Conservation (phyloP, 1,284 basidiomycete genomes). For the Blastosporella zonata region DNA sequence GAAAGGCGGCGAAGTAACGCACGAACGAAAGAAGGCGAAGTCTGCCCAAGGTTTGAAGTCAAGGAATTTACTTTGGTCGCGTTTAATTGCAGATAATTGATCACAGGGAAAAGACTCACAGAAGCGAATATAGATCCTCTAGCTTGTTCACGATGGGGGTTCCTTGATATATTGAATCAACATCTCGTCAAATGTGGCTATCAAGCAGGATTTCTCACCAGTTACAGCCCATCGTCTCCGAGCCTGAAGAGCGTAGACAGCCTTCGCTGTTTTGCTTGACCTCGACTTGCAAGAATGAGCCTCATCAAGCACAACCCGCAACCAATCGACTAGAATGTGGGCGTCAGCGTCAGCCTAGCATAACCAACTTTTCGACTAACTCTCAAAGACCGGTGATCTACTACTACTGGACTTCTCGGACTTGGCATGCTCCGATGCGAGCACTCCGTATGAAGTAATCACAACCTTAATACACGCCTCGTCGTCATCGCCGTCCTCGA, state of each 20-base stretch:
- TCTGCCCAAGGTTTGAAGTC: constrained; percentile 90
- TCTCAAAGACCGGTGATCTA: constrained; percentile 67
- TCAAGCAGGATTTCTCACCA: constrained; percentile 35
- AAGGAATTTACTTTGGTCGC: constrained; percentile 71
- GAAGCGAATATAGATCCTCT: constrained; percentile 87
- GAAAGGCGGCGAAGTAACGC: constrained; percentile 26
- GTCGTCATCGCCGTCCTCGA: constrained; percentile 50
- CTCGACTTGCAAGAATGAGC: constrained; percentile 96
- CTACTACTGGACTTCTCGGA: constrained; percentile 44
- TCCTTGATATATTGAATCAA: constrained; percentile 38
- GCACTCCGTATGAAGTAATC: constrained; percentile 87
- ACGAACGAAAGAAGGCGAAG: constrained; percentile 85
- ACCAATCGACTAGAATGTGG: constrained; percentile 62
- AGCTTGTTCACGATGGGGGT: constrained; percentile 96
- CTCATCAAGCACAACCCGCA: constrained; percentile 82
- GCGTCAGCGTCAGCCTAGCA: constrained; percentile 10
- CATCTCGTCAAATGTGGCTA: neutral
- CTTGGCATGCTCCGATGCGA: constrained; percentile 82
- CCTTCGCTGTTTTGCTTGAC: constrained; percentile 86
- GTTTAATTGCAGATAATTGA: neutral
- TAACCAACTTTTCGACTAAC: constrained; percentile 35
- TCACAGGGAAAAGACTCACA: constrained; percentile 41
- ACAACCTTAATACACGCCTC: constrained; percentile 68
- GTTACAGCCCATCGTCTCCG: constrained; percentile 90
- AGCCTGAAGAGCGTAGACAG: constrained; percentile 82